Conservation (phyloP, 2,329 filamentous ascomycete genomes). For the Pseudogymnoascus sp. region DNA sequence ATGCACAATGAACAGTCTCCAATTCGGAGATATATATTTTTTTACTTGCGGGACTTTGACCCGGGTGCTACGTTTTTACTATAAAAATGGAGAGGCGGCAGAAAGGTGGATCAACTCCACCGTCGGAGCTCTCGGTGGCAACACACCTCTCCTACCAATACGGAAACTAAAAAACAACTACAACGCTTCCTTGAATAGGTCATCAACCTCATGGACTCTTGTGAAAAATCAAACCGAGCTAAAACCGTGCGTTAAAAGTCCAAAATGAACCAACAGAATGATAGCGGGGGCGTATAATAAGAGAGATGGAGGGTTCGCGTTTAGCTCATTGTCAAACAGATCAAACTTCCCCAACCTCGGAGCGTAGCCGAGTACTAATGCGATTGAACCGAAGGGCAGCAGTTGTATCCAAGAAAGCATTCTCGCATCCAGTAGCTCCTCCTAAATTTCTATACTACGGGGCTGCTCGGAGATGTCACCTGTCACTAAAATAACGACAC, state of each 20-base stretch:
- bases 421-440: background rate
- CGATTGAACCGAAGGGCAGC: background rate
- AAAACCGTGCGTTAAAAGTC: background rate
- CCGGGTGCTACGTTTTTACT: no score
- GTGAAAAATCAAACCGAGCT: background rate
- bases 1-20: background rate
- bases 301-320: background rate
- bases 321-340: background rate
- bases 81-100: no score
- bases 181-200: background rate
- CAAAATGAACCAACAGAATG: background rate
- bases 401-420: background rate
- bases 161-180: no score
- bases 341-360: background rate
- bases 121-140: no score
- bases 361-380: background rate
- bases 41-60: no score
- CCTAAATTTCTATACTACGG: background rate
- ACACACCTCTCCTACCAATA: no score
- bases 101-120: no score
- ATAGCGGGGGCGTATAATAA: background rate
- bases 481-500: background rate
- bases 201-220: background rate
- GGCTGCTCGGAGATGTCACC: background rate
- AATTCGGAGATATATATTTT: background rate